Percentiles rank a stretch among this genome's conserved stretches.
Conservation (phyloP, 2,329 filamentous ascomycete species). For the Fusarium sp. region DNA sequence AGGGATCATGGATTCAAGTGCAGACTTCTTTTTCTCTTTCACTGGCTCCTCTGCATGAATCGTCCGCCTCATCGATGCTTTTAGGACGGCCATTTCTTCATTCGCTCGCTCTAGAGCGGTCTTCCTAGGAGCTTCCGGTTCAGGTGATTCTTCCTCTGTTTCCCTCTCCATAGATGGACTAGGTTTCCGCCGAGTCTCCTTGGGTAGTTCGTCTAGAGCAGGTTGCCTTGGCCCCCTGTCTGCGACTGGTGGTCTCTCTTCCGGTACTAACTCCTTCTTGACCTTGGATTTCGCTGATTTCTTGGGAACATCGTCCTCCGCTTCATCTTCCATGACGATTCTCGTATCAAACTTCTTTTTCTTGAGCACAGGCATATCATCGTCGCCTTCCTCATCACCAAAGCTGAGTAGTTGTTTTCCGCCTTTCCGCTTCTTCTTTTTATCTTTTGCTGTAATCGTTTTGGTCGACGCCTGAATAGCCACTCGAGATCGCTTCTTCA, state of each 20-base stretch:
- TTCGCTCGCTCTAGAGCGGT: slow-evolving; percentile 77
- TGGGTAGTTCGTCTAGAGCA: slow-evolving; percentile 5
- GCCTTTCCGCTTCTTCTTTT: slow-evolving; percentile 78
- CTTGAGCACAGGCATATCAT: slow-evolving; percentile 71
- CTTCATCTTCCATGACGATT: slow-evolving; percentile 72
- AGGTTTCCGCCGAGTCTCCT: slow-evolving; percentile 26
- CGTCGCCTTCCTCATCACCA: slow-evolving; percentile 74
- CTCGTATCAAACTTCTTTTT: slow-evolving; percentile 85
- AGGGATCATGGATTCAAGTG: slow-evolving; percentile 81
- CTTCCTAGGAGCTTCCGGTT: slow-evolving; percentile 56
- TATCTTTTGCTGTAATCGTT: slow-evolving; percentile 61
- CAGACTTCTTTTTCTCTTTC: slow-evolving; percentile 73
- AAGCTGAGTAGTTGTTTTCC: slow-evolving; percentile 85
- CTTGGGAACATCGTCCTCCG: slow-evolving; percentile 49
- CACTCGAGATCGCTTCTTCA: slow-evolving; percentile 76
- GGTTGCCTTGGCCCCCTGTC: slow-evolving; percentile 14
- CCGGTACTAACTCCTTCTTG: slow-evolving; percentile 48
- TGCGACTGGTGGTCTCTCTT: slow-evolving; percentile 30
- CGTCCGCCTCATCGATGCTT: slow-evolving; percentile 83
- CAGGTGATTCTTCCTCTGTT: slow-evolving; percentile 40
- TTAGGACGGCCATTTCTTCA: slow-evolving; percentile 83
- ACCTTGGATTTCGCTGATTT: slow-evolving; percentile 49
- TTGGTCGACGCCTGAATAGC: slow-evolving; percentile 62
- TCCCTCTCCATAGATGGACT: slow-evolving; percentile 29
- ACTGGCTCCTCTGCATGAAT: slow-evolving; percentile 62